Percentiles rank a stretch among this genome's conserved stretches.
phyloP scores from a whole-genome alignment of 2,329 filamentous ascomycete genomes.

The Teratosphaeria zuluensis region DNA sequence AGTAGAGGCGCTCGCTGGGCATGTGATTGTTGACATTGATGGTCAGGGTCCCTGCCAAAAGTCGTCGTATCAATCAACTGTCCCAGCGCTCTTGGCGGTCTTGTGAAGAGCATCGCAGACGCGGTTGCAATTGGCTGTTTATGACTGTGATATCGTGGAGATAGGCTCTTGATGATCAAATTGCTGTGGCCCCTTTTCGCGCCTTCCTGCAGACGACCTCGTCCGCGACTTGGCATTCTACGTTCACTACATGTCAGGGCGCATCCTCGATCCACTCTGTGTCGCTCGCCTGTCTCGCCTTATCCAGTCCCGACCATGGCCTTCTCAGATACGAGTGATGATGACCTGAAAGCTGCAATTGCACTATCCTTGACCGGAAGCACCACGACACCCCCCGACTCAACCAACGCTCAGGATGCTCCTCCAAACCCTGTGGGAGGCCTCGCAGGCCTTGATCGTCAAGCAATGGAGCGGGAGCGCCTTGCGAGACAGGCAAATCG shows the following conservation, averaged over 20 bases:
- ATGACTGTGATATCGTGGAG: not conserved
- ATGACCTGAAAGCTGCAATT: conserved; percentile 52
- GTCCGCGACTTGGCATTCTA: not conserved
- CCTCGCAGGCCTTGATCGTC: conserved; percentile 57
- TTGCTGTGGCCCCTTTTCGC: not conserved
- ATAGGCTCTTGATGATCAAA: not conserved
- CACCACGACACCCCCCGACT: not conserved
- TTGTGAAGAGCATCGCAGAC: not conserved
- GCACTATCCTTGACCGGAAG: conserved; percentile 26
- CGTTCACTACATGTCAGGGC: not conserved
- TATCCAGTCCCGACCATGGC: conserved; percentile 2
- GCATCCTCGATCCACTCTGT: not conserved
- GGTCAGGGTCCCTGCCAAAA: not conserved
- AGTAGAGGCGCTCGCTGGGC: not conserved
- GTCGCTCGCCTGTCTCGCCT: not conserved
- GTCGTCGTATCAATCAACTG: not conserved
- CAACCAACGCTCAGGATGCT: not conserved
- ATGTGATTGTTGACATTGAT: not conserved
- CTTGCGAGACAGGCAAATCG: conserved; percentile 49
- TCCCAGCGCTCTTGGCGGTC: not conserved
- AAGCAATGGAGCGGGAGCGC: conserved; percentile 76
- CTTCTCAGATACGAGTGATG: conserved; percentile 41
- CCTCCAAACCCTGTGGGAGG: not conserved
- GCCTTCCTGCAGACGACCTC: not conserved
- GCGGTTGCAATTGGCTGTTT: not conserved